Evolutionary conservation across 495 filamentous ascomycete species (phyloP), one percentile per base, ranked within the genome.

Genomic region (Trichoderma reesei): DNA sequence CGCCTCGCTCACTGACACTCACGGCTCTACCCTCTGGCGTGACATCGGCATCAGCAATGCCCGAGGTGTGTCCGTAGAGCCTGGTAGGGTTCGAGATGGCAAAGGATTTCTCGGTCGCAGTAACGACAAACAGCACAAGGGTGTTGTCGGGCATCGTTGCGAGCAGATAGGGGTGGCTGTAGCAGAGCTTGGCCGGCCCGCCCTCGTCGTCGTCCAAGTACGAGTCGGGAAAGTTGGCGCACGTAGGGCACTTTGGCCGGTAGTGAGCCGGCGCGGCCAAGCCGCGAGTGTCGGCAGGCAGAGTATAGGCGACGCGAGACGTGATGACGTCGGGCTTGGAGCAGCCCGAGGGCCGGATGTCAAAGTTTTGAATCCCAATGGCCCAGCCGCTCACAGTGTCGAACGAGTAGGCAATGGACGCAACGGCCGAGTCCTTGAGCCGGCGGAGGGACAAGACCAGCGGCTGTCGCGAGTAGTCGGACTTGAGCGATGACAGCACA

Each of bases 41-140:
- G 51, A 98, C 89, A 65, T 96, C 87, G 33, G 90, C 93, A 13
- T 87, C 85, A 44, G 88, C 88, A 14, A 98, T 90, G 1, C 90
- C 90, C 1, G 93, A 96, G 0, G 94, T 98, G 69, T 98, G 94
- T 18, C 94, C 94, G 89, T 90, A 97, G 9, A 98, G 82, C 33
- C 89, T 81, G 59, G 84, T 90, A 16, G 90, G 91, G 1, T 83
- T 76, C 31, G 88, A 85, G 48, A 98, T 88, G 16, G 80, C 83
- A 8, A 97, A 79, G 1, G 78, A 75, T 0, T 82, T 75, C 4
- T 84, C 75, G 8, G 82, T 89, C 1, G 92, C 96, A 42, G 83
- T 90, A 68, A 93, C 89, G 42, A 96, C 80, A 68, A 94, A 90
- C 65, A 96, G 80, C 0, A 91, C 89, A 61, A 98, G 79, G 0